Evolutionary conservation across 768 basidiomycete genomes (phyloP).

Genomic region (Mycena galericulata): DNA sequence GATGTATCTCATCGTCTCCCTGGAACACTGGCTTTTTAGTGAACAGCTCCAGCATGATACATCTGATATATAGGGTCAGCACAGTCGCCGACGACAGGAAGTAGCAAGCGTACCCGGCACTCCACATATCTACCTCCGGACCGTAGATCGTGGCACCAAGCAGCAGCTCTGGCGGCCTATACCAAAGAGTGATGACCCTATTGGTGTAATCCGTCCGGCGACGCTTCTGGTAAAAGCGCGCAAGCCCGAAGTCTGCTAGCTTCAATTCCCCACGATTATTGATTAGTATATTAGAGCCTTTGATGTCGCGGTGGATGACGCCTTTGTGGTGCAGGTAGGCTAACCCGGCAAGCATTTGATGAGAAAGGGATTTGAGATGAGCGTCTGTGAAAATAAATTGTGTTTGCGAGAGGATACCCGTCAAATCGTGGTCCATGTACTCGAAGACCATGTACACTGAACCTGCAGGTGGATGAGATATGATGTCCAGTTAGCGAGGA

Average conservation of each 20-base stretch:
- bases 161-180: constrained; percentile 93
- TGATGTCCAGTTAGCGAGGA: neutral
- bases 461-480: constrained; percentile 59
- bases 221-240: constrained; percentile 94
- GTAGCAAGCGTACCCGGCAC: constrained; percentile 79
- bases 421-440: constrained; percentile 99
- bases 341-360: constrained; percentile 95
- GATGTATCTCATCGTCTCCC: constrained; percentile 97
- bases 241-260: constrained; percentile 96
- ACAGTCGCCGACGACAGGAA: neutral
- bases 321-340: constrained; percentile 96
- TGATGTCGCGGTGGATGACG: constrained; percentile 98
- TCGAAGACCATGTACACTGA: constrained; percentile 99
- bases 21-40: constrained; percentile 98
- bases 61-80: constrained; percentile 60
- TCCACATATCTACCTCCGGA: constrained; percentile 99
- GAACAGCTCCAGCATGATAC: constrained; percentile 98
- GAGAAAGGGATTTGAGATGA: constrained; percentile 94
- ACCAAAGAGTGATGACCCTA: constrained; percentile 98
- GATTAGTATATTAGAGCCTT: constrained; percentile 97
- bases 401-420: constrained; percentile 92
- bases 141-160: constrained; percentile 97
- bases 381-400: constrained; percentile 87
- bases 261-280: constrained; percentile 94
- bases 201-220: constrained; percentile 97